A percentile compares a stretch with the other conserved stretches of the same genome.
phyloP scores from a whole-genome alignment of 2,329 filamentous ascomycete species.

The Nemania sp. region DNA sequence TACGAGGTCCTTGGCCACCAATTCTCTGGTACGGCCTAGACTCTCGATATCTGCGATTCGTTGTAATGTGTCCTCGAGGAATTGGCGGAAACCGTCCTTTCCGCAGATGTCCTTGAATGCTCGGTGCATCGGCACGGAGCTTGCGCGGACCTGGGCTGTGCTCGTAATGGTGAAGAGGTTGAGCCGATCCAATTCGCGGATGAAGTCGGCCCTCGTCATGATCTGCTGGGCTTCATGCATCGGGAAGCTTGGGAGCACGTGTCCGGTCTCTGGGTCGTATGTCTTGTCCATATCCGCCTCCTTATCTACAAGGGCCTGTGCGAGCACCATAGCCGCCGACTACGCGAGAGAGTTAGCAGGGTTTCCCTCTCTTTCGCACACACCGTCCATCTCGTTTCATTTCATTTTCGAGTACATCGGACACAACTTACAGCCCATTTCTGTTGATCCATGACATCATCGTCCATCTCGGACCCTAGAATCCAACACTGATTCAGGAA shows the following conservation, averaged over 20 bases:
- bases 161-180: conserved; percentile 97
- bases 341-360: conserved; percentile 51
- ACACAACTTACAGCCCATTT: conserved; percentile 82
- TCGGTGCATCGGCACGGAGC: conserved; percentile 94
- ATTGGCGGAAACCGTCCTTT: conserved; percentile 81
- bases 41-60: conserved; percentile 94
- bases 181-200: conserved; percentile 89
- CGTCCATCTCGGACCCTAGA: conserved; percentile 82
- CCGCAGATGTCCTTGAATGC: conserved; percentile 88
- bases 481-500: conserved; percentile 84
- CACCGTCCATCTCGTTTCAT: background rate
- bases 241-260: conserved; percentile 82
- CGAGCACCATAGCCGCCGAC: conserved; percentile 93
- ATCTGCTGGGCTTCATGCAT: conserved; percentile 88
- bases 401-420: background rate
- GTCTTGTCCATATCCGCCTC: conserved; percentile 74
- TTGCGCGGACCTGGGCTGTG: conserved; percentile 86
- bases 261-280: conserved; percentile 75
- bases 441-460: conserved; percentile 98
- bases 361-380: background rate
- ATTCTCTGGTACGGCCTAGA: conserved; percentile 89
- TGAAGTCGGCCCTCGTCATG: conserved; percentile 96
- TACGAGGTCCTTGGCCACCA: conserved; percentile 95
- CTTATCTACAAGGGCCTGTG: conserved; percentile 87
- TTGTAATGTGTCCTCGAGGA: conserved; percentile 83